These are phyloP conservation scores for sorghum (Sorghum bicolor) DNA, from an alignment of 176 grass and related monocot species.

Conservation along the genomic window DNA sequence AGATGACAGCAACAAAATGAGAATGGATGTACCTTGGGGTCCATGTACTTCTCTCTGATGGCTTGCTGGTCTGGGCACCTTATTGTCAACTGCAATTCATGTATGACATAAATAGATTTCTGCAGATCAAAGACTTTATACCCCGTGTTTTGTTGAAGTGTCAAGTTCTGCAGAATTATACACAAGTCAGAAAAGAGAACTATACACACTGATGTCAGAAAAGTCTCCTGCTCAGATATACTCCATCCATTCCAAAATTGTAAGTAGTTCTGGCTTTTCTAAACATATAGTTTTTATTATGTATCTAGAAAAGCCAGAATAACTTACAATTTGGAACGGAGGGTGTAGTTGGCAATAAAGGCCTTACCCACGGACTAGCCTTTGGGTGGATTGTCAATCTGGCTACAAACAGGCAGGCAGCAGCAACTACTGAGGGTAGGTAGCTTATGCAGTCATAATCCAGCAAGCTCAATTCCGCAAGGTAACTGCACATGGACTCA, in stretches of 20 bases:
- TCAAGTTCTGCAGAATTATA: slow-evolving; percentile 35
- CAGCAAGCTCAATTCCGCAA: slow-evolving; percentile 66
- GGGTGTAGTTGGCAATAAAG: background rate
- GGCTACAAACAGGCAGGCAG: slow-evolving; percentile 56
- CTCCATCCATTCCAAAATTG: too few relatives aligned
- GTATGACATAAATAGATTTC: slow-evolving; percentile 29
- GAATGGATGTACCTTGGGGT: background rate
- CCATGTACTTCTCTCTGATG: slow-evolving; percentile 25
- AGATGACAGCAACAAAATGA: background rate
- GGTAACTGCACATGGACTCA: slow-evolving; percentile 47
- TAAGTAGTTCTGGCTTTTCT: too few relatives aligned
- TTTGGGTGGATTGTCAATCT: slow-evolving; percentile 53
- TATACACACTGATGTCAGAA: background rate
- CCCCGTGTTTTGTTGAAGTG: slow-evolving; percentile 34
- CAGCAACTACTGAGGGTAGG: slow-evolving; percentile 52
- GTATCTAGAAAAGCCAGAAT: too few relatives aligned
- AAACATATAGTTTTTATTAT: too few relatives aligned
- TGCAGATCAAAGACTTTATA: slow-evolving; percentile 43
- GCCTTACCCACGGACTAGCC: slow-evolving; percentile 50
- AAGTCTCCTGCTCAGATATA: background rate
- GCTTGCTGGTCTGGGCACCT: slow-evolving; percentile 11
- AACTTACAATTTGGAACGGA: background rate
- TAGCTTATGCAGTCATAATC: slow-evolving; percentile 53
- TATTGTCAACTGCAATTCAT: slow-evolving; percentile 37
- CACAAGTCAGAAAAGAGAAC: background rate